Evolutionary conservation across 2,329 filamentous ascomycete species (phyloP).

Genomic region (Dactylellina leptospora): DNA sequence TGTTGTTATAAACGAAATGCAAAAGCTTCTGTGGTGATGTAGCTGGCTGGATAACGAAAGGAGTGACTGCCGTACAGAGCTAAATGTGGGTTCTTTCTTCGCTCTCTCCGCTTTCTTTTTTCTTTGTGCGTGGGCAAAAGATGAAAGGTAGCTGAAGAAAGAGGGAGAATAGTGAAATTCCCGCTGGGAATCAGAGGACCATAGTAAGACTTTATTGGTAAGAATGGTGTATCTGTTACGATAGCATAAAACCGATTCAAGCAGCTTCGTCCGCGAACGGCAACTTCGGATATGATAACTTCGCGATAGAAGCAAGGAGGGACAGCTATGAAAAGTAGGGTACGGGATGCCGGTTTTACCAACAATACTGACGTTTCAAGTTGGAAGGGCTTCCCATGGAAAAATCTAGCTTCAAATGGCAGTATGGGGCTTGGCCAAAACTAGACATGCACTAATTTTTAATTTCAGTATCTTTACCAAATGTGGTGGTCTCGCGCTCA

Average conservation of each 20-base stretch:
- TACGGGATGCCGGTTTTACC: neutral
- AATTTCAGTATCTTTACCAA: neutral
- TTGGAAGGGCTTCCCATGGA: neutral
- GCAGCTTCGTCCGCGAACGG: neutral
- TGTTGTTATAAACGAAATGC: neutral
- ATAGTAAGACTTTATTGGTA: constrained; percentile 32
- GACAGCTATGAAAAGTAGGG: neutral
- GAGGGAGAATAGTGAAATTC: constrained; percentile 16
- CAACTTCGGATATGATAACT: constrained; percentile 1
- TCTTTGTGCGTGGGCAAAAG: neutral
- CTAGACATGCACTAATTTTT: too few relatives aligned
- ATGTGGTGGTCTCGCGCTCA: neutral
- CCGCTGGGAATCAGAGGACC: constrained; percentile 22
- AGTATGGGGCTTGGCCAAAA: neutral
- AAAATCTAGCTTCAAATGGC: neutral
- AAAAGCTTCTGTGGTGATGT: neutral
- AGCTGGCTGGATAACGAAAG: constrained; percentile 13
- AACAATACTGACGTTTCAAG: neutral
- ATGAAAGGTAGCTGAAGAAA: constrained; percentile 9
- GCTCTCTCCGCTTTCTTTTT: neutral
- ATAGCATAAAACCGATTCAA: neutral
- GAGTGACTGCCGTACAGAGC: constrained; percentile 26
- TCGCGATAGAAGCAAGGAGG: neutral
- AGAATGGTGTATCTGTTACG: neutral
- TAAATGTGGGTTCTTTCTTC: too few relatives aligned